Evolutionary conservation across 2,329 filamentous ascomycete genomes (phyloP).

Genomic region (Talaromyces sp.): DNA sequence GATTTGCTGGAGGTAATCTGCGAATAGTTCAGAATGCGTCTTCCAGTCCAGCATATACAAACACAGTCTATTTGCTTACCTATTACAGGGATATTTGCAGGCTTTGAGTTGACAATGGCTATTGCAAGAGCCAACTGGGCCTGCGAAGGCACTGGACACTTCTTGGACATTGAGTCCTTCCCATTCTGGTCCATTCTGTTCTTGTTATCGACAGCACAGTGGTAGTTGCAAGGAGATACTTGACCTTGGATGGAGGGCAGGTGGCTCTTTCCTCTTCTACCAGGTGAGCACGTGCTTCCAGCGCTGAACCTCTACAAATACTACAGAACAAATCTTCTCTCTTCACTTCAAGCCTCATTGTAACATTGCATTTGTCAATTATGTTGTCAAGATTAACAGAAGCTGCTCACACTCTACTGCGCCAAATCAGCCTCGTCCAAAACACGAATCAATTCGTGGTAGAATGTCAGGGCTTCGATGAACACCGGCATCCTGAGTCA

Average conservation of each 20-base stretch:
- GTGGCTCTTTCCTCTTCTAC: background rate
- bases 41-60: background rate
- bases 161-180: background rate
- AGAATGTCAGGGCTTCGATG: background rate
- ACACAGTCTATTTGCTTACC: slow-evolving; percentile 22
- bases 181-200: background rate
- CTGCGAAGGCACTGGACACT: slow-evolving; percentile 26
- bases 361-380: background rate
- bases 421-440: slow-evolving; percentile 4
- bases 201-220: background rate
- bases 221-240: background rate
- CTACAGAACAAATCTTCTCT: too few relatives aligned
- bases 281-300: background rate
- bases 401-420: background rate
- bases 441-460: slow-evolving; percentile 3
- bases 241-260: background rate
- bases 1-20: slow-evolving; percentile 32
- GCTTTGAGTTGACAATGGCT: slow-evolving; percentile 40
- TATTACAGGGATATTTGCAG: slow-evolving; percentile 29
- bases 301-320: background rate
- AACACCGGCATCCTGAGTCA: too few relatives aligned
- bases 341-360: background rate
- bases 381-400: too few relatives aligned
- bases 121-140: slow-evolving; percentile 42
- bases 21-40: background rate